phyloP scores from a whole-genome alignment of 1,284 basidiomycete species.

The Cryptococcus sp. region DNA sequence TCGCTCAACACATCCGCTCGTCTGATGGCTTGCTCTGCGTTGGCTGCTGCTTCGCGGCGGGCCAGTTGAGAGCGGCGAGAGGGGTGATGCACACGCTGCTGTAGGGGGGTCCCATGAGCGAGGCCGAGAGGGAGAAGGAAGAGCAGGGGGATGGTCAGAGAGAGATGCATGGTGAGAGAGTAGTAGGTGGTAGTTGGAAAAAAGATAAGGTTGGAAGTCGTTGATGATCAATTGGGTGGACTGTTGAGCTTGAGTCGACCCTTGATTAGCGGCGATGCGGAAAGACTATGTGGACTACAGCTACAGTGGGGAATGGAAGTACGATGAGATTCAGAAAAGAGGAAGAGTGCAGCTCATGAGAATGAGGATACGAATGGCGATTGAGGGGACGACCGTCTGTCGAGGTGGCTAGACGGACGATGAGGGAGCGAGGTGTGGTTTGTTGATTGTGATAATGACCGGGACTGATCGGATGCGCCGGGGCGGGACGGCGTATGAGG shows the following conservation, averaged over 20 bases:
- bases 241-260: too few relatives aligned
- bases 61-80: too few relatives aligned
- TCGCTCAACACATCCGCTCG: too few relatives aligned
- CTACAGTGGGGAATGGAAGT: conserved; percentile 3
- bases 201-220: too few relatives aligned
- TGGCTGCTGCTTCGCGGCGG: too few relatives aligned
- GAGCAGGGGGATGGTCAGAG: conserved; percentile 10
- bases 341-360: background rate
- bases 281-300: background rate
- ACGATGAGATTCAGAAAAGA: background rate
- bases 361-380: background rate
- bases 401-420: background rate
- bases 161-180: conserved; percentile 11
- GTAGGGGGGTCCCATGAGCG: conserved; percentile 1
- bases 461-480: background rate
- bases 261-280: too few relatives aligned
- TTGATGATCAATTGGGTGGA: too few relatives aligned
- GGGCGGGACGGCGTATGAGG: too few relatives aligned
- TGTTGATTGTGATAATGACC: background rate
- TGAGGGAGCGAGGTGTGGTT: background rate
- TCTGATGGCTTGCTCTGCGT: too few relatives aligned
- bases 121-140: conserved; percentile 12
- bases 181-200: too few relatives aligned
- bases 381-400: background rate
- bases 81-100: too few relatives aligned